Percentiles rank a stretch among this genome's conserved stretches.
These are phyloP conservation scores for Floccularia luteovirens DNA, from an alignment of 768 basidiomycete genomes.

Conservation along the genomic window DNA sequence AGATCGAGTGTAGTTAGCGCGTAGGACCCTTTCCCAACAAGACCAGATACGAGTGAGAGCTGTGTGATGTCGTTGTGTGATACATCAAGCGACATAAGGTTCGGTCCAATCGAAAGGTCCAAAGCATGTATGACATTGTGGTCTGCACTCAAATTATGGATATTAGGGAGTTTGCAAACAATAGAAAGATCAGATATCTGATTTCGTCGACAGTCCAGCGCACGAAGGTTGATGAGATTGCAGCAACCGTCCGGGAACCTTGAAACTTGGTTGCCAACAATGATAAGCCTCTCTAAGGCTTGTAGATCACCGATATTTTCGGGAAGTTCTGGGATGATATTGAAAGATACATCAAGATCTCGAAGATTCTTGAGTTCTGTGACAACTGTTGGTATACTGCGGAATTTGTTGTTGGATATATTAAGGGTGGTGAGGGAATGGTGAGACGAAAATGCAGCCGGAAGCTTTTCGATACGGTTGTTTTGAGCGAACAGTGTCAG, in stretches of 20 bases:
- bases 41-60: constrained; percentile 51
- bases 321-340: constrained; percentile 76
- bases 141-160: constrained; percentile 70
- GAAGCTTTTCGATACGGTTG: constrained; percentile 84
- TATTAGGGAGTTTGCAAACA: constrained; percentile 59
- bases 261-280: constrained; percentile 82
- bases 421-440: constrained; percentile 70
- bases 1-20: constrained; percentile 78
- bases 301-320: constrained; percentile 67
- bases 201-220: constrained; percentile 85
- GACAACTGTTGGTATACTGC: constrained; percentile 64
- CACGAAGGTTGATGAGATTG: constrained; percentile 49
- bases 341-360: constrained; percentile 94
- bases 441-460: constrained; percentile 77
- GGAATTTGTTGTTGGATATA: constrained; percentile 95
- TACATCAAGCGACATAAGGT: constrained; percentile 59
- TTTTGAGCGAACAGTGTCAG: constrained; percentile 74
- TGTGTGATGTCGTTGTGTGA: constrained; percentile 89
- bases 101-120: constrained; percentile 67
- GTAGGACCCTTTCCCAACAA: constrained; percentile 32
- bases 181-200: constrained; percentile 66
- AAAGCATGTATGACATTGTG: constrained; percentile 79
- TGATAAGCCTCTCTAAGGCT: constrained; percentile 62
- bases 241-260: constrained; percentile 58
- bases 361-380: constrained; percentile 66